A percentile compares a stretch with the other conserved stretches of the same genome.
These are phyloP conservation scores for Candida sanyaensis DNA, from an alignment of 1,139 yeast genomes.

Conservation along the genomic window DNA sequence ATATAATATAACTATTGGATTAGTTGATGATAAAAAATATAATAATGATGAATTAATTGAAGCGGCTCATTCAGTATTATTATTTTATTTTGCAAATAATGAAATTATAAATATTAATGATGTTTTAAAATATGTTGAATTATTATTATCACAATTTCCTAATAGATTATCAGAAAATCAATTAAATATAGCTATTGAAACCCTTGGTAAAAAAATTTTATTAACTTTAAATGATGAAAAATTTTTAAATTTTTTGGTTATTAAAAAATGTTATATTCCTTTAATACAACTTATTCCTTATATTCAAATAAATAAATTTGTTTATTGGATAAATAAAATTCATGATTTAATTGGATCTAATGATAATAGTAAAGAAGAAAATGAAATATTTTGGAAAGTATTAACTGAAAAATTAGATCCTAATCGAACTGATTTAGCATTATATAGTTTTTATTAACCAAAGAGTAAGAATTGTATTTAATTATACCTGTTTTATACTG, in stretches of 20 bases:
- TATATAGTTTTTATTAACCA: slow-evolving; percentile 16
- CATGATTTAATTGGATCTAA: slow-evolving; percentile 43
- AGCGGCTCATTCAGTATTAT: slow-evolving; percentile 67
- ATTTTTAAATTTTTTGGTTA: slow-evolving; percentile 43
- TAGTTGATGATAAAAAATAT: slow-evolving; percentile 36
- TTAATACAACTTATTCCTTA: slow-evolving; percentile 58
- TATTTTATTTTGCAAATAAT: slow-evolving; percentile 42
- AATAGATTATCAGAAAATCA: slow-evolving; percentile 55
- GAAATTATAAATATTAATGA: slow-evolving; percentile 25
- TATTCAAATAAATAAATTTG: slow-evolving; percentile 45
- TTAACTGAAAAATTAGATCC: slow-evolving; percentile 54
- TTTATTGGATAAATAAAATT: slow-evolving; percentile 50
- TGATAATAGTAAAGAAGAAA: slow-evolving; percentile 30
- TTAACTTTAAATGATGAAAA: slow-evolving; percentile 45
- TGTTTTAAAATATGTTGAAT: slow-evolving; percentile 33
- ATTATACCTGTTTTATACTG: too few species aligned
- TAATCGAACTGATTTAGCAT: slow-evolving; percentile 61
- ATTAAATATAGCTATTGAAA: slow-evolving; percentile 57
- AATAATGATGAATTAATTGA: slow-evolving; percentile 49
- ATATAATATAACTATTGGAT: slow-evolving; percentile 43
- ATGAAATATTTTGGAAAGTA: slow-evolving; percentile 37
- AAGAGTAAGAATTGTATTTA: too few species aligned
- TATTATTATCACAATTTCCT: slow-evolving; percentile 57
- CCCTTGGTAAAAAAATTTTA: slow-evolving; percentile 54
- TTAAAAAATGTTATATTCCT: slow-evolving; percentile 32